Conservation (phyloP, 306 rosid species). For the Quercus berberidifolia region DNA sequence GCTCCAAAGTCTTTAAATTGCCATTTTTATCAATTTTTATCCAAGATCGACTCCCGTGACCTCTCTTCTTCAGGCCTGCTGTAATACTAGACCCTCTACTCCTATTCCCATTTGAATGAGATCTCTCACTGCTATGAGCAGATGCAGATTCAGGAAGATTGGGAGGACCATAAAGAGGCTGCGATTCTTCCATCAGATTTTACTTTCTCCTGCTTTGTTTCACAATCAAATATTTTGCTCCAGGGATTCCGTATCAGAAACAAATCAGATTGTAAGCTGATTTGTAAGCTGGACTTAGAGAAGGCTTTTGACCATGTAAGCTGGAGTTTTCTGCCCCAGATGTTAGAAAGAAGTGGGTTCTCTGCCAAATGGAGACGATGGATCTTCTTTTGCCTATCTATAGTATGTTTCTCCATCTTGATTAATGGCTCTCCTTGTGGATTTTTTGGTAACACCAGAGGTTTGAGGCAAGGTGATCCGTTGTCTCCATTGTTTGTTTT, state of each 20-base stretch:
- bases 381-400: no score
- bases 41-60: constrained; percentile 97
- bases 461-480: no score
- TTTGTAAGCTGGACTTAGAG: no score
- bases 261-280: constrained; percentile 12
- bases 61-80: constrained; percentile 74
- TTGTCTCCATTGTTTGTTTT: no score
- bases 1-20: constrained; percentile 52
- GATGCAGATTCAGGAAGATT: constrained; percentile 28
- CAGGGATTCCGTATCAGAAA: constrained; percentile 3
- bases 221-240: constrained; percentile 7
- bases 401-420: no score
- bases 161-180: constrained; percentile 23
- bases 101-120: constrained; percentile 25
- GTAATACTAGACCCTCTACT: constrained; percentile 36
- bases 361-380: no score
- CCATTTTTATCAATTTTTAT: constrained; percentile 71
- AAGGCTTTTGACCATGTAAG: no score
- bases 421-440: no score
- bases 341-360: no score
- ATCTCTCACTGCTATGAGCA: constrained; percentile 25
- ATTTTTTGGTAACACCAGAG: no score
- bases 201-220: constrained; percentile 12
- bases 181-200: constrained; percentile 48
- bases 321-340: no score